Conservation (phyloP, 1,284 basidiomycete species). For the Pseudozyma sp. region DNA sequence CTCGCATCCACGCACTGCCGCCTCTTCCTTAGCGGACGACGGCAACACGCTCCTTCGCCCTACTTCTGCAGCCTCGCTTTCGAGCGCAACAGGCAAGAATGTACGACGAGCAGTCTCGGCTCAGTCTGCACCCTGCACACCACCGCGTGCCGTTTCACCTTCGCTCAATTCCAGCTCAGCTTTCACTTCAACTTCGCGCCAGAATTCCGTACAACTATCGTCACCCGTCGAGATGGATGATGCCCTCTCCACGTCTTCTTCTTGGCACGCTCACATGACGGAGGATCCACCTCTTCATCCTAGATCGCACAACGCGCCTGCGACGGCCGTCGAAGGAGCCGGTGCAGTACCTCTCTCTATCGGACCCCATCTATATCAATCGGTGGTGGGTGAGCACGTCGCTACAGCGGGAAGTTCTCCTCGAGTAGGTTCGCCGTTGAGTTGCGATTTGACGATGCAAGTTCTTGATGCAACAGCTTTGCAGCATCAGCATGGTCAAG, state of each 20-base stretch:
- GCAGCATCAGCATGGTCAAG: not conserved
- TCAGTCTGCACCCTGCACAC: conserved; percentile 45
- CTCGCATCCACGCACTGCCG: conserved; percentile 24
- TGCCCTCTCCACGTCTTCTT: conserved; percentile 23
- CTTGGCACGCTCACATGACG: conserved; percentile 53
- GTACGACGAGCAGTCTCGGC: conserved; percentile 24
- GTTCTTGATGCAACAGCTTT: not conserved
- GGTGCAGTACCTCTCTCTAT: not conserved
- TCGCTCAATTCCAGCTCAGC: not conserved
- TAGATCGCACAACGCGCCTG: not conserved
- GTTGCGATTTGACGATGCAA: conserved; percentile 18
- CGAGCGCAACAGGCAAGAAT: conserved; percentile 3
- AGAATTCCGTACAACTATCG: conserved; percentile 4
- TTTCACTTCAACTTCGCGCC: not conserved
- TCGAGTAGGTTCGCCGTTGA: conserved; percentile 18
- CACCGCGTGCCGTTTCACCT: conserved; percentile 40
- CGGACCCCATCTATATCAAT: not conserved
- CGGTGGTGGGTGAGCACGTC: not conserved
- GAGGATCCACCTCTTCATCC: conserved; percentile 18
- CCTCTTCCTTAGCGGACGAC: not conserved
- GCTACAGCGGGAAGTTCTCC: not conserved
- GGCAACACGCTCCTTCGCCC: conserved; percentile 13
- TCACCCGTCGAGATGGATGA: conserved; percentile 24
- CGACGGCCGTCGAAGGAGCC: not conserved
- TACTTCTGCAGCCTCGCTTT: conserved; percentile 21